Evolutionary conservation across 805 yeast species (phyloP).

Genomic region (Ogataea nakhonphanomensis): DNA sequence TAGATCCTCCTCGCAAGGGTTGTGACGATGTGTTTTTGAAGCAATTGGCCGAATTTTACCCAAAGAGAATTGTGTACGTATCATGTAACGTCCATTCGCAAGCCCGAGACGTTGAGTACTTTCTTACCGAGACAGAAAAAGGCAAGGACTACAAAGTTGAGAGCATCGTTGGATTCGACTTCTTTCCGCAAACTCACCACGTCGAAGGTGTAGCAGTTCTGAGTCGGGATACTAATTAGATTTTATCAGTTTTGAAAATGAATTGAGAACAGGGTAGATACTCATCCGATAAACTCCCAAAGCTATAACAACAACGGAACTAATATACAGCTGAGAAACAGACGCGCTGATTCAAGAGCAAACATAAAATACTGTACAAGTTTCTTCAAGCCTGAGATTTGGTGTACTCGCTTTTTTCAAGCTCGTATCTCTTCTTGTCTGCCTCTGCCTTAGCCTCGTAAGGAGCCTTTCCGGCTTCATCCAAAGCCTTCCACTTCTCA

Average conservation of each 20-base stretch:
- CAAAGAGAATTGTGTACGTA: conserved; percentile 86
- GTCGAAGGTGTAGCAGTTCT: conserved; percentile 54
- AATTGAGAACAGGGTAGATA: conserved; percentile 2
- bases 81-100: conserved; percentile 98
- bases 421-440: conserved; percentile 97
- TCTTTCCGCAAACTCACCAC: conserved; percentile 69
- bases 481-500: conserved; percentile 92
- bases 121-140: conserved; percentile 60
- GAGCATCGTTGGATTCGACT: conserved; percentile 90
- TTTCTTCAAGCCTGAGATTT: conserved; percentile 23
- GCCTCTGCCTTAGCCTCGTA: conserved; percentile 91
- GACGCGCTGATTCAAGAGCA: conserved; percentile 2
- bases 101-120: conserved; percentile 88
- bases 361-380: conserved; percentile 3
- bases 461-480: conserved; percentile 78
- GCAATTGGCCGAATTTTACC: conserved; percentile 79
- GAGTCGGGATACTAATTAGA: conserved; percentile 8
- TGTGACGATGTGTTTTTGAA: conserved; percentile 85
- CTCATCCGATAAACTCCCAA: conserved; percentile 7
- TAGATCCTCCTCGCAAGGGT: conserved; percentile 97
- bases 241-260: neutral
- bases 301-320: conserved; percentile 16
- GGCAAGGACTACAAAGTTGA: conserved; percentile 69
- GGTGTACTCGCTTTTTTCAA: conserved; percentile 85
- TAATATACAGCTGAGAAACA: conserved; percentile 21